Conservation (phyloP, 2,329 filamentous ascomycete species). For the Colletotrichum spinosum region DNA sequence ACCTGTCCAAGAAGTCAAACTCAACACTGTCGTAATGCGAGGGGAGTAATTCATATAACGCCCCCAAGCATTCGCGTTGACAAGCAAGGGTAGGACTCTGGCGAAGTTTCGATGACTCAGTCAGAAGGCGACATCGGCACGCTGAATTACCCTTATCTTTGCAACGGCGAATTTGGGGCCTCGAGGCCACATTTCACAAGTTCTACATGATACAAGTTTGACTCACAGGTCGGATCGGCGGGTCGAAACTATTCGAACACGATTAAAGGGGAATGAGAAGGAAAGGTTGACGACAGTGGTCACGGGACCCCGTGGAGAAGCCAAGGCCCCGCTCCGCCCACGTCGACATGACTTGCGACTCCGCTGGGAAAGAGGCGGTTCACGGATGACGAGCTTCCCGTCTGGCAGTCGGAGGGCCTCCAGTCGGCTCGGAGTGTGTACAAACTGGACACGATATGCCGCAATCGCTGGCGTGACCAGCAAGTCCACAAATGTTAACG, state of each 20-base stretch:
- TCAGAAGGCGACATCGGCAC: neutral
- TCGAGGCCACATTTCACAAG: neutral
- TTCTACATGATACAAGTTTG: neutral
- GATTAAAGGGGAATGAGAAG: neutral
- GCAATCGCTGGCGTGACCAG: constrained; percentile 20
- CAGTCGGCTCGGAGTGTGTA: too few relatives aligned
- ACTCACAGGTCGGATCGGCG: constrained; percentile 11
- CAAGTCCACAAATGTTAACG: constrained; percentile 12
- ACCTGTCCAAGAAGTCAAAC: too few relatives aligned
- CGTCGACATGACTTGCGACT: neutral
- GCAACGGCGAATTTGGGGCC: neutral
- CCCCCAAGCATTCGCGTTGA: too few relatives aligned
- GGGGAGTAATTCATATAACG: too few relatives aligned
- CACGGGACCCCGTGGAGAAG: constrained; percentile 23
- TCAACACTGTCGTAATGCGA: too few relatives aligned
- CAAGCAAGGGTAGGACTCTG: neutral
- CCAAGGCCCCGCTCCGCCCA: constrained; percentile 22
- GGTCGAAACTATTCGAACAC: constrained; percentile 22
- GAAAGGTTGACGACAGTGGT: constrained; percentile 5
- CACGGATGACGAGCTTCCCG: constrained; percentile 5
- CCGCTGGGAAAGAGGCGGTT: constrained; percentile 19
- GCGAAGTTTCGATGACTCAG: constrained; percentile 23
- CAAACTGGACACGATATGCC: constrained; percentile 8
- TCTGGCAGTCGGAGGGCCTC: too few relatives aligned
- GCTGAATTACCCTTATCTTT: neutral